Conservation (phyloP, 495 filamentous ascomycete species). For the Aspergillus funiculosus region DNA sequence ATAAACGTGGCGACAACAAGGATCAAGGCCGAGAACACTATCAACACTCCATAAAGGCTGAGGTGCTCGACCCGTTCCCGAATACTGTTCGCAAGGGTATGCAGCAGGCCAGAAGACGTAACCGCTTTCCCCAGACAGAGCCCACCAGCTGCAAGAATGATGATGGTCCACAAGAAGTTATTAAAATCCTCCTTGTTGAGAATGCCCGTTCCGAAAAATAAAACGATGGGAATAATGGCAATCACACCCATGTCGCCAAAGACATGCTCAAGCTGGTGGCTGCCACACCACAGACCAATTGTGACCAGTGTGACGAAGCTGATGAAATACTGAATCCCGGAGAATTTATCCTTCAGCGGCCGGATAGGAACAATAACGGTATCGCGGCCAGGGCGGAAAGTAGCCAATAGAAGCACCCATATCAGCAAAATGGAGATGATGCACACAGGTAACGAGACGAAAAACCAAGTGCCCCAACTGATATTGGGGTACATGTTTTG, state of each 20-base stretch:
- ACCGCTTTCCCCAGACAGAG: slow-evolving; percentile 92
- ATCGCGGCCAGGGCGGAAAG: slow-evolving; percentile 76
- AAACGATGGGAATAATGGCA: slow-evolving; percentile 87
- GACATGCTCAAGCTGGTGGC: slow-evolving; percentile 74
- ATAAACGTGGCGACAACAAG: slow-evolving; percentile 97
- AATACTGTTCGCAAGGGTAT: slow-evolving; percentile 75
- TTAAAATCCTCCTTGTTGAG: slow-evolving; percentile 99
- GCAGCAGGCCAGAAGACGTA: slow-evolving; percentile 84
- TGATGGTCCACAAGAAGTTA: slow-evolving; percentile 99
- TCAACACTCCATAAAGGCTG: slow-evolving; percentile 79
- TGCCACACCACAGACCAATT: slow-evolving; percentile 87
- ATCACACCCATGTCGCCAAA: slow-evolving; percentile 99
- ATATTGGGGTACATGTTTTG: slow-evolving; percentile 89
- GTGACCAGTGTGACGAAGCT: slow-evolving; percentile 75
- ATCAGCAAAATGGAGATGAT: slow-evolving; percentile 83
- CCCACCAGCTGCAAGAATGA: slow-evolving; percentile 94
- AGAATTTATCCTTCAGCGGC: slow-evolving; percentile 79
- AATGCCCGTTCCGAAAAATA: slow-evolving; percentile 97
- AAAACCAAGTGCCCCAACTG: slow-evolving; percentile 95
- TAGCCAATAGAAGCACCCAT: slow-evolving; percentile 77
- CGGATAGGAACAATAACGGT: slow-evolving; percentile 91
- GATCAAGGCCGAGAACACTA: slow-evolving; percentile 81
- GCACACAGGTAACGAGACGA: slow-evolving; percentile 88
- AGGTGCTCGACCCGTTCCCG: slow-evolving; percentile 66
- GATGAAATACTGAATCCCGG: slow-evolving; percentile 91